phyloP scores from a whole-genome alignment of 305 asterid species.

The Fraxinus xanthoxyloides region DNA sequence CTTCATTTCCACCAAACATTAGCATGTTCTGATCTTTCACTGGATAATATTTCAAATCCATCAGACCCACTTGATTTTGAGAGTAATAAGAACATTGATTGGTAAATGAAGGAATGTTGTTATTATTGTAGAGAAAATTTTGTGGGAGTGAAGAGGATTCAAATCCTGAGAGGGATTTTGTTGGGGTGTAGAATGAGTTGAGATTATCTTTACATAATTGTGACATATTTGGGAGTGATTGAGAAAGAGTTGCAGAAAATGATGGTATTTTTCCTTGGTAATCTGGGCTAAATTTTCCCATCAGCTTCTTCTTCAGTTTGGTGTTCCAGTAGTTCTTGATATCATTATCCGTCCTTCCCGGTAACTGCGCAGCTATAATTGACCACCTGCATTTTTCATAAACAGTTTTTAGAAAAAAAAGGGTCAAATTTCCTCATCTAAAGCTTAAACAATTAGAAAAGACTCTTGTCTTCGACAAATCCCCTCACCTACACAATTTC shows the following conservation, averaged over 20 bases:
- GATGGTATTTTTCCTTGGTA: slow-evolving; percentile 19
- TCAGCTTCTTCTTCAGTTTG: slow-evolving; percentile 47
- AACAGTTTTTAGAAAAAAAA: too few relatives aligned
- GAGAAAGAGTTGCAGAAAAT: slow-evolving; percentile 16
- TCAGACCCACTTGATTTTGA: slow-evolving; percentile 21
- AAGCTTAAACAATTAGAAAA: too few relatives aligned
- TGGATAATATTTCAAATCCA: slow-evolving; percentile 25
- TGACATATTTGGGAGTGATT: slow-evolving; percentile 17
- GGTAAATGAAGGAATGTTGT: neutral
- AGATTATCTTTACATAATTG: slow-evolving; percentile 20
- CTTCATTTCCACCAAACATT: slow-evolving; percentile 38
- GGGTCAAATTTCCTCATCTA: too few relatives aligned
- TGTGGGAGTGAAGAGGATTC: slow-evolving; percentile 21
- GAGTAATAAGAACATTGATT: neutral
- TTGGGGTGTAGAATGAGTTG: slow-evolving; percentile 24
- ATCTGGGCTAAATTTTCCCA: slow-evolving; percentile 20
- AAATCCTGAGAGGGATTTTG: slow-evolving; percentile 4
- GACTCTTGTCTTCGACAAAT: too few relatives aligned
- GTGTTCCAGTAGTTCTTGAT: slow-evolving; percentile 70
- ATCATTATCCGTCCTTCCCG: slow-evolving; percentile 60
- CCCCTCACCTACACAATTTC: too few relatives aligned
- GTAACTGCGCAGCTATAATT: slow-evolving; percentile 48
- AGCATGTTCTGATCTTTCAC: slow-evolving; percentile 33
- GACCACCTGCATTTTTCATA: slow-evolving; percentile 47
- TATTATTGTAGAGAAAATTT: slow-evolving; percentile 13